These are phyloP conservation scores for Apiotrichum porosum DNA, from an alignment of 1,284 basidiomycete species.

Conservation along the genomic window DNA sequence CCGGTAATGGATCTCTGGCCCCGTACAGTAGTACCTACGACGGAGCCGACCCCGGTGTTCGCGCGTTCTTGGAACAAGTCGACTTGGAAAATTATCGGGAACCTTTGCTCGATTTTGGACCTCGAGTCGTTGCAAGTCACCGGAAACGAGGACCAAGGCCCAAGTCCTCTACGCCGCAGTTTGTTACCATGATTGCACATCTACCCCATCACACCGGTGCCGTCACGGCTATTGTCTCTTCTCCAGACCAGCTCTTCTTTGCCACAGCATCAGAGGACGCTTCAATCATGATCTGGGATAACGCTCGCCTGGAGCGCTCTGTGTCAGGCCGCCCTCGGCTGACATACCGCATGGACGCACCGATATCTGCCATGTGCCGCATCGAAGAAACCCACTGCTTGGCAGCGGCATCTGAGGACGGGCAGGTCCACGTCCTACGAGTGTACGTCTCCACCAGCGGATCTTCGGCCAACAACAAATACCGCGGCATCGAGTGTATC, in stretches of 20 bases:
- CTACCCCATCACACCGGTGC: conserved; percentile 76
- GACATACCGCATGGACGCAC: conserved; percentile 52
- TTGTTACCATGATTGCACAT: conserved; percentile 76
- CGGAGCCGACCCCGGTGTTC: conserved; percentile 78
- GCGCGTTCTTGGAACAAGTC: conserved; percentile 77
- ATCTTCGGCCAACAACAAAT: conserved; percentile 59
- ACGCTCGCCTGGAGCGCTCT: conserved; percentile 70
- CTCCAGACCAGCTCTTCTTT: conserved; percentile 93
- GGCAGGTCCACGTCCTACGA: conserved; percentile 74
- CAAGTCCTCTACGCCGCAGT: conserved; percentile 54
- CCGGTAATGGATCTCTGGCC: conserved; percentile 16
- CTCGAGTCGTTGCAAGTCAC: conserved; percentile 69
- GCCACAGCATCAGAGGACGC: conserved; percentile 81
- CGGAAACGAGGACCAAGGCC: conserved; percentile 62
- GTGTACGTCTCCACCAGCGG: conserved; percentile 65
- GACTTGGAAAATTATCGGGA: conserved; percentile 79
- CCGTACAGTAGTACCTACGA: conserved; percentile 54
- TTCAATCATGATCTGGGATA: conserved; percentile 78
- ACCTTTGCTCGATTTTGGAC: conserved; percentile 81
- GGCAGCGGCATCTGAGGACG: conserved; percentile 79
- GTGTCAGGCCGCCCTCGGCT: conserved; percentile 51
- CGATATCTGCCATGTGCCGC: conserved; percentile 74
- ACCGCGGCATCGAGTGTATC: conserved; percentile 67
- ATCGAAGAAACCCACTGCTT: conserved; percentile 81
- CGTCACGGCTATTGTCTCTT: conserved; percentile 75